phyloP scores from a whole-genome alignment of 1,139 yeast genomes.

The Ashbya aceris region DNA sequence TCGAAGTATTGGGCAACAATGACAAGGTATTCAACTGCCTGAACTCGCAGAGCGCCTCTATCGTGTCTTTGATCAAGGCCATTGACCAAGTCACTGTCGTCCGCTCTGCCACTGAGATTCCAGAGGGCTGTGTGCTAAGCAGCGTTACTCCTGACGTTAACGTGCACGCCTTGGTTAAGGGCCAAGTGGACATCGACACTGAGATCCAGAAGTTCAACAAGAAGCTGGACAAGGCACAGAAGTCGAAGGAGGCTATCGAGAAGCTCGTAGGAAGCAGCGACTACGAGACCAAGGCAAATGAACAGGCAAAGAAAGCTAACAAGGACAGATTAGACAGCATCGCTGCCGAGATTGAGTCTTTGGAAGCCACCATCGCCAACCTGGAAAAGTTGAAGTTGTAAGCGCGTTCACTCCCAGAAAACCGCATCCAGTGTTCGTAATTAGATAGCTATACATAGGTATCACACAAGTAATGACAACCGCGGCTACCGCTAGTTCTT shows the following conservation, averaged over 20 bases:
- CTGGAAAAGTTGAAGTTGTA: conserved; percentile 65
- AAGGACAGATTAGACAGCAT: conserved; percentile 57
- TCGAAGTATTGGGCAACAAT: conserved; percentile 46
- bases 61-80: conserved; percentile 85
- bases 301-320: conserved; percentile 73
- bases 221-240: conserved; percentile 54
- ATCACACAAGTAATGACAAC: no score
- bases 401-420: conserved; percentile 2
- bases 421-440: no score
- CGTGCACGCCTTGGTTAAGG: conserved; percentile 87
- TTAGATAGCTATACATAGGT: no score
- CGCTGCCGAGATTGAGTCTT: conserved; percentile 80
- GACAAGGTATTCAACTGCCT: conserved; percentile 45
- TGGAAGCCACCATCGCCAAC: conserved; percentile 65
- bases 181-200: conserved; percentile 85
- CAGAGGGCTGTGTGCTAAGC: conserved; percentile 83
- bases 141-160: conserved; percentile 73
- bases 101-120: conserved; percentile 45
- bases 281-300: conserved; percentile 78
- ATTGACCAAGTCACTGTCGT: conserved; percentile 65
- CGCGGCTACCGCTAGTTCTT: conserved; percentile 1
- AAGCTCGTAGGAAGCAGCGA: conserved; percentile 65
- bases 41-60: conserved; percentile 65
- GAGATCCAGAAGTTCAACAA: conserved; percentile 77
- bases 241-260: conserved; percentile 41